Conservation (phyloP, 495 filamentous ascomycete species). For the Penicillium daleae region DNA sequence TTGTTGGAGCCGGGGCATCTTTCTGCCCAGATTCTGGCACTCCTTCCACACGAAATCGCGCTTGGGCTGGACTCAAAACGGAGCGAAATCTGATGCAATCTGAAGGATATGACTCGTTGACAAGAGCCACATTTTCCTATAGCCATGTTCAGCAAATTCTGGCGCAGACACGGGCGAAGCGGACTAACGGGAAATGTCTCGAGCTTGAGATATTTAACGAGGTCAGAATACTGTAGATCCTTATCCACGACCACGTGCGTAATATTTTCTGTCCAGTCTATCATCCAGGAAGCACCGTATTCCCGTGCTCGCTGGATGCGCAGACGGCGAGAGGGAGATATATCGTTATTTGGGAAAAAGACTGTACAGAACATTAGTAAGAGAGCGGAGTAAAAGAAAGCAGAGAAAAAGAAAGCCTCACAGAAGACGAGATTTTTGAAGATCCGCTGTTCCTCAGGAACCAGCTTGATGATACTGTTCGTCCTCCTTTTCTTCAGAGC, state of each 20-base stretch:
- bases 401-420: conserved; percentile 27
- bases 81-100: conserved; percentile 71
- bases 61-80: conserved; percentile 61
- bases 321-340: conserved; percentile 63
- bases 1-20: neutral
- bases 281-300: conserved; percentile 71
- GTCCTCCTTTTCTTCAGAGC: conserved; percentile 34
- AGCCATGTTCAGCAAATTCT: conserved; percentile 30
- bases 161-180: conserved; percentile 16
- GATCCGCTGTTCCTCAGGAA: conserved; percentile 64
- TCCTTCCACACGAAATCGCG: conserved; percentile 62
- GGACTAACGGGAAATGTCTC: conserved; percentile 50
- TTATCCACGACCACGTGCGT: conserved; percentile 86
- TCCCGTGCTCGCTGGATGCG: conserved; percentile 76
- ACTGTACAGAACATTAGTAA: conserved; percentile 40
- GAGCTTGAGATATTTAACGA: conserved; percentile 62
- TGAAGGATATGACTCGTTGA: conserved; percentile 77
- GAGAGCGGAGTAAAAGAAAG: neutral
- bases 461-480: conserved; percentile 34
- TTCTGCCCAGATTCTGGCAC: conserved; percentile 17
- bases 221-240: conserved; percentile 62
- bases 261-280: conserved; percentile 53
- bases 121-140: conserved; percentile 58
- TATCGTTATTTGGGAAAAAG: conserved; percentile 82
- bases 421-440: conserved; percentile 70